Evolutionary conservation across 805 yeast genomes (phyloP), one percentile per base, ranked within the genome.

Genomic region (Kodamaea lidongshanica): DNA sequence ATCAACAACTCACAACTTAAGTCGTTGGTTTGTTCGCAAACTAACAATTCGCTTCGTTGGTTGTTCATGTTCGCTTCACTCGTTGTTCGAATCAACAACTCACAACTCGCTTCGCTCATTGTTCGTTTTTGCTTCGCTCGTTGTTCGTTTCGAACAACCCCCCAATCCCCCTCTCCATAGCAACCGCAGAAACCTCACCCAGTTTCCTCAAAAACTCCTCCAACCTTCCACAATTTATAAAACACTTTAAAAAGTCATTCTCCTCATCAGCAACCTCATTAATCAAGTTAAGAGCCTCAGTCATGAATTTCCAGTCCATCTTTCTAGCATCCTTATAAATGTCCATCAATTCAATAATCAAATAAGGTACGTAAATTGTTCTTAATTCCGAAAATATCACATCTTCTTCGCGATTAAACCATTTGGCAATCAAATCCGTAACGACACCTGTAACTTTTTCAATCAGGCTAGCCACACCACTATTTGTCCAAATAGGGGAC

Each of bases 211-310:
- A 62, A 48, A 72, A 80, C 45, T 71, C 77, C 30, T 65, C 56
- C 35, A 79, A 54, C 37, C 72, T 64, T 7, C 76, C 79, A 38
- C 79, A 63, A 5, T 63, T 54, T 35, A 66, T 61, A 46, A 87
- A 83, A 30, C 86, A 62, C 17, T 64, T 51, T 45, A 82, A 78
- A 25, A 79, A 66, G 48, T 74, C 74, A 38, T 62, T 55, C 3
- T 67, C 59, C 32, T 82, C 89, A 48, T 78, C 74, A 10, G 89
- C 85, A 16, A 87, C 79, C 17, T 72, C 45, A 26, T 68, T 68
- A 4, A 87, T 68, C 41, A 84, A 56, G 3, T 67, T 65, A 27
- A 76, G 62, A 0, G 89, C 88, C 34, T 68, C 70, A 22, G 55
- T 53, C 34, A 77, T 58, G 40, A 76, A 74, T 25, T 46, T 49